A percentile compares a stretch with the other conserved stretches of the same genome.
phyloP scores from a whole-genome alignment of 345 rosid species.

The Salix arbutifolia region DNA sequence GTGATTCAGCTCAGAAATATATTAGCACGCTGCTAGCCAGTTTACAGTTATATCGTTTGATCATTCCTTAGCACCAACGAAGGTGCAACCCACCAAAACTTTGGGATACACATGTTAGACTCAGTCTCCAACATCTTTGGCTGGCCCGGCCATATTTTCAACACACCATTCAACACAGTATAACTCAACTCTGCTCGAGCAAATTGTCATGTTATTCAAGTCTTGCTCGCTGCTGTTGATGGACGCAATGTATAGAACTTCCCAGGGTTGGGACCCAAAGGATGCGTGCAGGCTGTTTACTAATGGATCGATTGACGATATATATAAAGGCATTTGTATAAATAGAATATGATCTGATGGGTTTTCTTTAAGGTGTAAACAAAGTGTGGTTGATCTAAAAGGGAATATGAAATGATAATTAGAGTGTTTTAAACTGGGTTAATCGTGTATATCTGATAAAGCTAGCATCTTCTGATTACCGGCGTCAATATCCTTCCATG shows the following conservation, averaged over 20 bases:
- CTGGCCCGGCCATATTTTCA: background rate
- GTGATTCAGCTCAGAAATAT: slow-evolving; percentile 2
- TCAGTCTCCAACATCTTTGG: background rate
- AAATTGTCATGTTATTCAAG: background rate
- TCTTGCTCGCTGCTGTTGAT: background rate
- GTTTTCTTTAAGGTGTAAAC: background rate
- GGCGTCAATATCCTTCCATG: background rate
- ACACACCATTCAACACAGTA: background rate
- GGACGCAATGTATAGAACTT: background rate
- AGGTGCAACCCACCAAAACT: slow-evolving; percentile 2
- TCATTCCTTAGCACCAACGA: background rate
- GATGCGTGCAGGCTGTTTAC: background rate
- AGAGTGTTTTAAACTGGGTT: background rate
- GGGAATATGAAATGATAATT: background rate
- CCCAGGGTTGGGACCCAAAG: background rate
- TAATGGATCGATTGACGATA: background rate
- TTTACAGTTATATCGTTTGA: background rate
- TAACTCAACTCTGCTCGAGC: background rate
- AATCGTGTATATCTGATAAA: background rate
- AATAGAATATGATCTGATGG: background rate
- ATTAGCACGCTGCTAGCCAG: background rate
- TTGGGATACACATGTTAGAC: background rate
- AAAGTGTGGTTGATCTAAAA: background rate
- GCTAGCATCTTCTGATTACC: background rate
- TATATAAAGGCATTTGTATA: background rate